phyloP scores from a whole-genome alignment of 257 asterid species.

The Gynochthodes officinalis region DNA sequence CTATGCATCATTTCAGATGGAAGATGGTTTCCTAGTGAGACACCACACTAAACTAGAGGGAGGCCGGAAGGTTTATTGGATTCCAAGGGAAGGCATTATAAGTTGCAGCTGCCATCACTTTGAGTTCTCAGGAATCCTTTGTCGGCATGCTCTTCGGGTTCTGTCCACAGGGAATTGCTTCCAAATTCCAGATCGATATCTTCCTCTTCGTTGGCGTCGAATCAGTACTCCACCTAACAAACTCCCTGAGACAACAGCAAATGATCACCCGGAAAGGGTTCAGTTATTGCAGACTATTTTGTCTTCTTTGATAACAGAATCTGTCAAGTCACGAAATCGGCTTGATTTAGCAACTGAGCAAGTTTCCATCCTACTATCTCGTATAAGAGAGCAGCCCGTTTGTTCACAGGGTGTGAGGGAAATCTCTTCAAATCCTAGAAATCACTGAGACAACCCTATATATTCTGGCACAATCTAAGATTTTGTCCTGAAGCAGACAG shows the following conservation, averaged over 20 bases:
- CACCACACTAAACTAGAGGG: conserved; percentile 95
- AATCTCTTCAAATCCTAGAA: conserved; percentile 43
- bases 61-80: conserved; percentile 90
- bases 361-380: conserved; percentile 59
- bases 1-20: conserved; percentile 83
- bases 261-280: conserved; percentile 62
- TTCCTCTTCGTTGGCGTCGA: conserved; percentile 75
- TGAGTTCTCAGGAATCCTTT: conserved; percentile 89
- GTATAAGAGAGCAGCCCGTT: conserved; percentile 70
- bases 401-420: conserved; percentile 46
- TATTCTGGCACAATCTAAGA: no score
- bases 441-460: neutral
- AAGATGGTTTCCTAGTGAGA: conserved; percentile 72
- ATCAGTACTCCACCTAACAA: conserved; percentile 46
- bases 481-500: no score
- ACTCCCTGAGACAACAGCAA: conserved; percentile 38
- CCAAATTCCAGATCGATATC: conserved; percentile 82
- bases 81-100: conserved; percentile 75
- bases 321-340: conserved; percentile 70
- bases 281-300: conserved; percentile 77
- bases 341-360: conserved; percentile 78
- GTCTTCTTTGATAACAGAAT: conserved; percentile 64
- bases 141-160: conserved; percentile 90
- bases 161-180: conserved; percentile 91
- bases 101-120: conserved; percentile 92